Evolutionary conservation across 768 basidiomycete genomes (phyloP).

Genomic region (Punctularia strigosozonata): DNA sequence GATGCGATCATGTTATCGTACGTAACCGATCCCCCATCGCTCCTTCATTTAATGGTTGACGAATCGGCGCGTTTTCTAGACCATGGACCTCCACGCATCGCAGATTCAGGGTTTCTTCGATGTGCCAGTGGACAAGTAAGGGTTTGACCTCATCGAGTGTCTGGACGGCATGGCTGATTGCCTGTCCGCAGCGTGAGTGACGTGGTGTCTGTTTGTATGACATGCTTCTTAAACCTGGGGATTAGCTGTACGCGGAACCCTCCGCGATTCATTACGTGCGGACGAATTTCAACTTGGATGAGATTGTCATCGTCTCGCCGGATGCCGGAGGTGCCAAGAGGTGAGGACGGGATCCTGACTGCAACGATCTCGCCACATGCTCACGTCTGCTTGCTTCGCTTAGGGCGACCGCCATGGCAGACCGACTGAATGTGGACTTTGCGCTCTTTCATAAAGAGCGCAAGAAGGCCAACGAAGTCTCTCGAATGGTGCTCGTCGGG

Average conservation of each 20-base stretch:
- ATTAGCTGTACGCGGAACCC: slow-evolving; percentile 96
- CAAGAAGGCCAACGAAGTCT: slow-evolving; percentile 91
- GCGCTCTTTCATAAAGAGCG: slow-evolving; percentile 99
- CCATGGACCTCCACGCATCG: slow-evolving; percentile 97
- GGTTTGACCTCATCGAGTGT: slow-evolving; percentile 14
- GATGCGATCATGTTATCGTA: slow-evolving; percentile 96
- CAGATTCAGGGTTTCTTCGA: slow-evolving; percentile 99
- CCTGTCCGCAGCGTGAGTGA: slow-evolving; percentile 34
- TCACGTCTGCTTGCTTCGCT: slow-evolving; percentile 1
- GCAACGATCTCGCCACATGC: neutral
- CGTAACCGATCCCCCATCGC: slow-evolving; percentile 20
- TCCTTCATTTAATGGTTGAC: too few relatives aligned
- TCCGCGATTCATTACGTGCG: slow-evolving; percentile 93
- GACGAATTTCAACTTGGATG: slow-evolving; percentile 70
- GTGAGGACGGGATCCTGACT: slow-evolving; percentile 24
- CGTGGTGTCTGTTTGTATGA: slow-evolving; percentile 4
- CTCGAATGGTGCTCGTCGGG: slow-evolving; percentile 92
- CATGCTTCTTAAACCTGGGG: slow-evolving; percentile 13
- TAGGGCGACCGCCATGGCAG: slow-evolving; percentile 95
- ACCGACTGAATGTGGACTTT: slow-evolving; percentile 92
- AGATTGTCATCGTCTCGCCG: slow-evolving; percentile 92
- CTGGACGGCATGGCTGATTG: slow-evolving; percentile 1
- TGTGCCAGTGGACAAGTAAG: slow-evolving; percentile 98
- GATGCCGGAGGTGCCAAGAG: slow-evolving; percentile 98
- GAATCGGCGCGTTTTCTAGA: slow-evolving; percentile 36